Evolutionary conservation across 1,284 basidiomycete genomes (phyloP), one percentile per base, ranked within the genome.

Genomic region (Malassezia sympodialis): DNA sequence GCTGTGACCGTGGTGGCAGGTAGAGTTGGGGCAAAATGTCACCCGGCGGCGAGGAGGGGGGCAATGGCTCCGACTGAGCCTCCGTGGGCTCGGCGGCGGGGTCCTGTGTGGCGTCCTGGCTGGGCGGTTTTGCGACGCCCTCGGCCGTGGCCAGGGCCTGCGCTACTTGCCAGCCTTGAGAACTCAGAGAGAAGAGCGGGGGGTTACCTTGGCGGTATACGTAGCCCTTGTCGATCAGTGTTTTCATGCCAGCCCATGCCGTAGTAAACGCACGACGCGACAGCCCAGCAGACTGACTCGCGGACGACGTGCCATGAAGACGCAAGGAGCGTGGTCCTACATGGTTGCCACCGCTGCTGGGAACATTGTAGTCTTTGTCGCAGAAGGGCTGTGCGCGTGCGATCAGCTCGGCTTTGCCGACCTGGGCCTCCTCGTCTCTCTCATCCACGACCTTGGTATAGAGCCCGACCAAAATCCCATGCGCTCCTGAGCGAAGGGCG

Each of bases 171-270:
- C 59, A 63, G 3, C 73, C 73, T 34, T 68, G 57, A 21, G 67
- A 61, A 42, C 66, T 72, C 6, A 75, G 54, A 28, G 58, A 58
- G 40, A 67, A 75, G 10, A 61, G 50, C 0, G 70, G 59, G 8
- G 72, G 73, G 45, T 73, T 72, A 15, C 73, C 72, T 1, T 58
- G 60, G 14, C 63, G 63, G 35, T 67, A 64, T 14, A 73, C 66
- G 39, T 71, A 72, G 3, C 65, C 72, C 40, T 69, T 67, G 30
- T 64, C 51, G 37, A 72, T 68, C 11, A 75, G 59, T n/a, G 66
- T 72, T 51, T 74, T 74, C 61, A 69, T 72, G 48, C 64, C 67
- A 8, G 50, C 68, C 73, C 73, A 75, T 1, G 66, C 72, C 0
- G 69, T 73, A 49, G 66, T 68, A 53, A 65, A 65, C 10, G 62